Conservation (phyloP, 2,329 filamentous ascomycete genomes). For the Dichotomopilus funicola region DNA sequence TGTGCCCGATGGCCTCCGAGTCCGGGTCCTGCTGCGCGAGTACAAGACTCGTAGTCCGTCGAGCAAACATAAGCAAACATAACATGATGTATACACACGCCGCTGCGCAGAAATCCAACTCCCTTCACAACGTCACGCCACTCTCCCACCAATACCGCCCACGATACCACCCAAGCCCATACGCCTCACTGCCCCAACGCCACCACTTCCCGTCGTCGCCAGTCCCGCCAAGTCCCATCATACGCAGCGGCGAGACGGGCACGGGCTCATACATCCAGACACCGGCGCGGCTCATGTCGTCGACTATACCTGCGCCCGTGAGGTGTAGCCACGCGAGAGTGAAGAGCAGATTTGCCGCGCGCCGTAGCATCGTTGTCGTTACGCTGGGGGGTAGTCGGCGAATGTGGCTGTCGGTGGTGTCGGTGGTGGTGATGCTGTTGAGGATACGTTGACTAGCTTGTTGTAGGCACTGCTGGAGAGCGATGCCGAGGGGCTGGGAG, state of each 20-base stretch:
- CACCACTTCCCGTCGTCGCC: conserved; percentile 59
- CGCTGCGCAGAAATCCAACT: neutral
- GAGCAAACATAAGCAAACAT: too few relatives aligned
- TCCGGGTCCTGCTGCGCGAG: too few relatives aligned
- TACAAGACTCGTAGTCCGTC: too few relatives aligned
- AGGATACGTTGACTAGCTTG: conserved; percentile 21
- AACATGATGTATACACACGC: neutral
- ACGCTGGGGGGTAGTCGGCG: neutral
- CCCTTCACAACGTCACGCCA: conserved; percentile 28
- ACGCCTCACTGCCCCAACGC: conserved; percentile 50
- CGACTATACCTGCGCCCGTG: conserved; percentile 59
- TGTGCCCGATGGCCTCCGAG: too few relatives aligned
- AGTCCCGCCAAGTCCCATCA: conserved; percentile 51
- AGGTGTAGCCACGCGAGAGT: conserved; percentile 60
- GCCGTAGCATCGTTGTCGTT: conserved; percentile 30
- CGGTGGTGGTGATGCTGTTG: neutral
- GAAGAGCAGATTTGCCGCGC: conserved; percentile 53
- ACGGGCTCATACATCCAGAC: conserved; percentile 78
- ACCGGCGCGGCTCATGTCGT: conserved; percentile 69
- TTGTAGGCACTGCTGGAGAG: conserved; percentile 45
- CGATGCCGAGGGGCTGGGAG: conserved; percentile 59
- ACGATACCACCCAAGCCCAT: conserved; percentile 48
- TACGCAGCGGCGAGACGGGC: conserved; percentile 65
- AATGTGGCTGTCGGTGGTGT: neutral
- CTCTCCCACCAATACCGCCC: conserved; percentile 57